A percentile compares a stretch with the other conserved stretches of the same genome.
Evolutionary conservation across 768 basidiomycete species (phyloP).

Genomic region (Cystobasidium tubakii): DNA sequence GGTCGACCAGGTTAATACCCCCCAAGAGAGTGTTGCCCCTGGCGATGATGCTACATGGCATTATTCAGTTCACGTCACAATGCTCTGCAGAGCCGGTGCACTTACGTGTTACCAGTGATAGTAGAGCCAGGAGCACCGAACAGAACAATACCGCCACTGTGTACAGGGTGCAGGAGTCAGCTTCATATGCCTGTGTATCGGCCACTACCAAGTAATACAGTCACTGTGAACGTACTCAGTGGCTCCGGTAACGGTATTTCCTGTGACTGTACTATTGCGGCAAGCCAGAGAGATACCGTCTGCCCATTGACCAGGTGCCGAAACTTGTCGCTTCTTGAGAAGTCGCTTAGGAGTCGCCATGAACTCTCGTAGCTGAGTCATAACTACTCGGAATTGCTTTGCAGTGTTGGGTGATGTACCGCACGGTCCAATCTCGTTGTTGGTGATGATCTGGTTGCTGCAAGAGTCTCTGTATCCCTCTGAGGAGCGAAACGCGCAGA

Average conservation of each 20-base stretch:
- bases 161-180: neutral
- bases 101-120: constrained; percentile 44
- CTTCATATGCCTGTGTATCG: too few species aligned
- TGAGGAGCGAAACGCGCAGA: neutral
- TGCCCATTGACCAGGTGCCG: constrained; percentile 41
- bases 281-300: constrained; percentile 47
- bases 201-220: too few species aligned
- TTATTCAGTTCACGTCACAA: neutral
- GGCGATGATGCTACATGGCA: neutral
- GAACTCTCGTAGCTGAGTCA: constrained; percentile 10
- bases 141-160: constrained; percentile 44
- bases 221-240: constrained; percentile 43
- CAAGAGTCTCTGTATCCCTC: constrained; percentile 41
- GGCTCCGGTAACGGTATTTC: constrained; percentile 46
- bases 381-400: constrained; percentile 35
- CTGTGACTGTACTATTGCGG: constrained; percentile 40
- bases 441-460: constrained; percentile 38
- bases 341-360: neutral
- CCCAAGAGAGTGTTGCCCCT: constrained; percentile 23
- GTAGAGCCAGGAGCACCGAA: constrained; percentile 43
- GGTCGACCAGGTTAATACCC: constrained; percentile 45
- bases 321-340: neutral
- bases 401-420: constrained; percentile 41
- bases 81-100: neutral
- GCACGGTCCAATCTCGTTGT: constrained; percentile 44